A percentile compares a stretch with the other conserved stretches of the same genome.
Conservation (phyloP, 208 protist species). For the Trypanosoma cruzi region DNA sequence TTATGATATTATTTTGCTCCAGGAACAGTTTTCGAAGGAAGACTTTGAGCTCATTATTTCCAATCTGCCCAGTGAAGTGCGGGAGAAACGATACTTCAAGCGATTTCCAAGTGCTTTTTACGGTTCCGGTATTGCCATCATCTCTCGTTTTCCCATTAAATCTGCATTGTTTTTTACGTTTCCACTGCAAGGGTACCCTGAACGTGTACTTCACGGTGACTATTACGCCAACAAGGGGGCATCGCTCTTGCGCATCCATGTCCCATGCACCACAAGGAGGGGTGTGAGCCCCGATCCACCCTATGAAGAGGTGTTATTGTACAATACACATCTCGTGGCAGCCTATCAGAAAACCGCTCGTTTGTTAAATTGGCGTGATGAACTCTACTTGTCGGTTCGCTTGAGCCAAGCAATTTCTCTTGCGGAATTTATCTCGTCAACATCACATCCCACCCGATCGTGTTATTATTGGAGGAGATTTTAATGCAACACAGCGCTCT, state of each 20-base stretch:
- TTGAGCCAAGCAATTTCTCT: slow-evolving; percentile 81
- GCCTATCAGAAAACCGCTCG: slow-evolving; percentile 70
- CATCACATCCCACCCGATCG: slow-evolving; percentile 64
- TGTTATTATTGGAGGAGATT: slow-evolving; percentile 87
- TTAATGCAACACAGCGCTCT: slow-evolving; percentile 81
- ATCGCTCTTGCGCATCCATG: slow-evolving; percentile 61
- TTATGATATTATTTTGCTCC: slow-evolving; percentile 86
- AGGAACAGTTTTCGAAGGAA: slow-evolving; percentile 80
- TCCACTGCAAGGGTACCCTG: slow-evolving; percentile 82
- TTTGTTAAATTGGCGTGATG: slow-evolving; percentile 58
- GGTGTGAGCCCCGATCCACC: not conserved
- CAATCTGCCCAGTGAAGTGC: slow-evolving; percentile 40
- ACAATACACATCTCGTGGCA: slow-evolving; percentile 86
- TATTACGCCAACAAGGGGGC: slow-evolving; percentile 91
- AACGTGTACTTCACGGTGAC: slow-evolving; percentile 87
- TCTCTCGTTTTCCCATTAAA: slow-evolving; percentile 81
- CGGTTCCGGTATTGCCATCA: slow-evolving; percentile 83
- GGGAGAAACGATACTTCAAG: slow-evolving; percentile 55
- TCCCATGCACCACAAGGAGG: slow-evolving; percentile 30
- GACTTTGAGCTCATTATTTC: slow-evolving; percentile 75
- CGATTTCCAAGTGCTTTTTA: slow-evolving; percentile 88
- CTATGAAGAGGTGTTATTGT: slow-evolving; percentile 61
- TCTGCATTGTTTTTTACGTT: slow-evolving; percentile 78
- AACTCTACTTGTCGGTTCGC: slow-evolving; percentile 82
- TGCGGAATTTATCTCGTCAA: slow-evolving; percentile 73